phyloP scores from a whole-genome alignment of 176 grass and related monocot species.

The Tuctoria greenei region DNA sequence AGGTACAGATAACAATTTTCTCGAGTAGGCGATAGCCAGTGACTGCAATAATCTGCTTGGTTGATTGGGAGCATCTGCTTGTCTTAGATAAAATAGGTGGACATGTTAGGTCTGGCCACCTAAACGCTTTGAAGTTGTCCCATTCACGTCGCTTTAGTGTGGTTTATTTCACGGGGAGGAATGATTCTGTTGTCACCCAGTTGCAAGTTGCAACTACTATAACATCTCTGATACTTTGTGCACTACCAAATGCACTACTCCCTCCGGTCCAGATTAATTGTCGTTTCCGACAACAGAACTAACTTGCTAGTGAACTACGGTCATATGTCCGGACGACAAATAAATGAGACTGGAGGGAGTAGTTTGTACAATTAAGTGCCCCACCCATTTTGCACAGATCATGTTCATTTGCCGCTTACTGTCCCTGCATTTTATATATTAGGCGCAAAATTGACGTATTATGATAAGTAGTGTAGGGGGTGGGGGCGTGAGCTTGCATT shows the following conservation, averaged over 20 bases:
- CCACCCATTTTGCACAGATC: background rate
- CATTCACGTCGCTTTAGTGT: background rate
- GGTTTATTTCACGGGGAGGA: conserved; percentile 5
- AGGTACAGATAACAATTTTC: background rate
- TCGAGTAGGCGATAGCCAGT: background rate
- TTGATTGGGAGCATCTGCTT: background rate
- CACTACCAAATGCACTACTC: too few species aligned
- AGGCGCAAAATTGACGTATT: background rate
- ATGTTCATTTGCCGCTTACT: conserved; percentile 2
- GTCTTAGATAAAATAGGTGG: background rate
- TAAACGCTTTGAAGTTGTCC: conserved; percentile 18
- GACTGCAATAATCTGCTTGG: conserved; percentile 6
- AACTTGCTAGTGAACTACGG: too few species aligned
- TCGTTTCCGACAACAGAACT: too few species aligned
- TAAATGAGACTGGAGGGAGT: too few species aligned
- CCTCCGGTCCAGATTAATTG: too few species aligned
- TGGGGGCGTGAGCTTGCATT: too few species aligned
- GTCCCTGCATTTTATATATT: conserved; percentile 18
- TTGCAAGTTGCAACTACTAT: conserved; percentile 15
- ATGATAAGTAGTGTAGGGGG: conserved; percentile 8
- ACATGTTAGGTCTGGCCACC: conserved; percentile 17
- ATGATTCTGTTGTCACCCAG: conserved; percentile 9
- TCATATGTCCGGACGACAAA: too few species aligned
- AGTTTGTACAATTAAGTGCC: background rate
- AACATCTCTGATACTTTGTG: background rate